These are phyloP conservation scores for Lagenidium sp. DNA, from an alignment of 352 stramenopile genomes.

Conservation along the genomic window DNA sequence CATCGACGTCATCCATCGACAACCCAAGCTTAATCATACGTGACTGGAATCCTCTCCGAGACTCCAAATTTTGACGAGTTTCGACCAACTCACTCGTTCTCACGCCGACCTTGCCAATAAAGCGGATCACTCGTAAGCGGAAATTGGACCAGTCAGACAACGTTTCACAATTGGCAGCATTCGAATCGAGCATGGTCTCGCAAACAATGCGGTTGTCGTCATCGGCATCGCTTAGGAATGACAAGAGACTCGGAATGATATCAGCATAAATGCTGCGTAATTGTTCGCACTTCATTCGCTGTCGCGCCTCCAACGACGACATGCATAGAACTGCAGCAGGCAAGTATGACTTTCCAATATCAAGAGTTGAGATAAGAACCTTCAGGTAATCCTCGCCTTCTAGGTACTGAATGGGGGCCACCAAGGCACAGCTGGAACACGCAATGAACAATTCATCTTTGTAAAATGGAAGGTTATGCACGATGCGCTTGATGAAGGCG, in stretches of 20 bases:
- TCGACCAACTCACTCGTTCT: constrained; percentile 29
- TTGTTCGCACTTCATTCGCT: constrained; percentile 12
- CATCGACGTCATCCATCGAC: too few species aligned
- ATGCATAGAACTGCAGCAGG: constrained; percentile 50
- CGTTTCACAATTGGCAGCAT: too few species aligned
- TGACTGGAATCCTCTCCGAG: constrained; percentile 2
- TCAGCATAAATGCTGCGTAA: constrained; percentile 26
- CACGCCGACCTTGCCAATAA: constrained; percentile 48
- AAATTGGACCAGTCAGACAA: constrained; percentile 24
- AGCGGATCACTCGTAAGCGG: constrained; percentile 46
- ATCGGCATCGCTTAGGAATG: constrained; percentile 32
- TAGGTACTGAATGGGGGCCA: constrained; percentile 32
- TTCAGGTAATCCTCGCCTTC: constrained; percentile 16
- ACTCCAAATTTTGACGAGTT: too few species aligned
- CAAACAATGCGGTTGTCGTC: too few species aligned
- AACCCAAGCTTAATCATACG: too few species aligned
- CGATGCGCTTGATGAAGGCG: constrained; percentile 34
- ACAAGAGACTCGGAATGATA: constrained; percentile 32
- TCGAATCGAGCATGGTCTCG: too few species aligned
- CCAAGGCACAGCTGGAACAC: constrained; percentile 45
- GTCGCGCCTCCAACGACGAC: constrained; percentile 46
- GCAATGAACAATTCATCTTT: constrained; percentile 69
- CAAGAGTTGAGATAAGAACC: constrained; percentile 37
- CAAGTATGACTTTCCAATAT: constrained; percentile 54
- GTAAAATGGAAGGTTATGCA: constrained; percentile 53